Evolutionary conservation across 495 filamentous ascomycete species (phyloP), one percentile per base, ranked within the genome.

Genomic region (Astrothelium macrocarpum): DNA sequence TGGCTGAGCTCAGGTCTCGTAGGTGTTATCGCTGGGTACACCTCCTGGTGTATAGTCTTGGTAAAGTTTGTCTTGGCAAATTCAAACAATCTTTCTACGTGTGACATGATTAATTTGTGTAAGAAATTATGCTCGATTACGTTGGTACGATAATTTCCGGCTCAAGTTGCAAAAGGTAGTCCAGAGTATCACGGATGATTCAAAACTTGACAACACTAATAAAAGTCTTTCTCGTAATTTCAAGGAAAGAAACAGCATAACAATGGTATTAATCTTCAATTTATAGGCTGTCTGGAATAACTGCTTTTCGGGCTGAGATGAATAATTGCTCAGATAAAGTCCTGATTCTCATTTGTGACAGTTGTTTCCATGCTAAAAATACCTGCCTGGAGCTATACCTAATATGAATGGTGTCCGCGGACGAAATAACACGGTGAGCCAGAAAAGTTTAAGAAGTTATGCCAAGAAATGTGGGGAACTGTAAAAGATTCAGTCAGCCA

Each of bases 51-150:
- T 23, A 45, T 29, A n/a, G 63, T 61, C 16, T 61, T 60, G 42
- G 80, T 72, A 10, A 56, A 56, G 49, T 56, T 56, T n/a, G 49
- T 28, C 20, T 56, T 26, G 3, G 49, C 25, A 25, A 56, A 29
- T n/a, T 56, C 49, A 20, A 56, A 56, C 49, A 56, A 29, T 16
- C 49, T 25, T 56, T 29, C 5, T 29, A 28, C 20, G 49, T 56
- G 49, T 56, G 49, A 56, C 49, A 56, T 56, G 49, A 20, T 56
- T 26, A 29, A 56, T 11, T 16, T 29, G 25, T 29, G 49, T n/a
- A 56, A 56, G 49, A 10, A 16, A 10, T 29, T 16, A 25, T 56
- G 49, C 25, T 29, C 29, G 25, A 28, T 29, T 7, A 29, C 23
- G 49, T 5, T 20, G 26, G 12, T 29, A 29, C 20, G 20, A 11